Conservation (phyloP, 805 yeast species). For the Wickerhamiella musiphila region DNA sequence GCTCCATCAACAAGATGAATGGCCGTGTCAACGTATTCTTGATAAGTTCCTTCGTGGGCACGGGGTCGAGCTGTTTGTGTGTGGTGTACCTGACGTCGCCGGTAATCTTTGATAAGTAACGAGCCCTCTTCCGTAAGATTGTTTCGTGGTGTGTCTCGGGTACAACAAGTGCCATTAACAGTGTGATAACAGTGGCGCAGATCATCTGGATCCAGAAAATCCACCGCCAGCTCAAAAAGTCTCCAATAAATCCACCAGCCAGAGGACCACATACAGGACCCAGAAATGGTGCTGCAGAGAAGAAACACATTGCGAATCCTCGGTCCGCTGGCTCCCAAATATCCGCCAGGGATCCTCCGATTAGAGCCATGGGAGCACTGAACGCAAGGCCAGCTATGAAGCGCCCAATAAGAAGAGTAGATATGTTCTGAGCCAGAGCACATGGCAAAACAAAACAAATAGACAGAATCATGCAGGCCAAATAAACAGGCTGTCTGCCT, state of each 20-base stretch:
- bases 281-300: conserved; percentile 35
- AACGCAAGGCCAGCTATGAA: conserved; percentile 58
- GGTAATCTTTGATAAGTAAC: conserved; percentile 32
- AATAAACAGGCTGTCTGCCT: conserved; percentile 39
- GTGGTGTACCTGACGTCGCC: conserved; percentile 30
- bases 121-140: conserved; percentile 34
- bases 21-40: conserved; percentile 61
- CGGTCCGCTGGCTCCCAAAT: conserved; percentile 43
- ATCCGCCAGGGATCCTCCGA: conserved; percentile 65
- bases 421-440: conserved; percentile 40
- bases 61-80: conserved; percentile 60
- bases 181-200: conserved; percentile 40
- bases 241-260: conserved; percentile 41
- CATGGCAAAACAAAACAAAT: conserved; percentile 28
- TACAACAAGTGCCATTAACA: conserved; percentile 28
- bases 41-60: conserved; percentile 46
- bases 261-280: conserved; percentile 63
- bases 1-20: conserved; percentile 35
- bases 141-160: conserved; percentile 53
- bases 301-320: conserved; percentile 53
- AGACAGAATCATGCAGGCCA: conserved; percentile 32
- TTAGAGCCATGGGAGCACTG: conserved; percentile 56
- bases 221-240: conserved; percentile 55
- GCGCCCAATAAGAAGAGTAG: conserved; percentile 47
- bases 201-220: conserved; percentile 45